A percentile compares a stretch with the other conserved stretches of the same genome.
These are phyloP conservation scores for Chloropicon primus DNA, from an alignment of 139 green algal genomes.

Conservation along the genomic window DNA sequence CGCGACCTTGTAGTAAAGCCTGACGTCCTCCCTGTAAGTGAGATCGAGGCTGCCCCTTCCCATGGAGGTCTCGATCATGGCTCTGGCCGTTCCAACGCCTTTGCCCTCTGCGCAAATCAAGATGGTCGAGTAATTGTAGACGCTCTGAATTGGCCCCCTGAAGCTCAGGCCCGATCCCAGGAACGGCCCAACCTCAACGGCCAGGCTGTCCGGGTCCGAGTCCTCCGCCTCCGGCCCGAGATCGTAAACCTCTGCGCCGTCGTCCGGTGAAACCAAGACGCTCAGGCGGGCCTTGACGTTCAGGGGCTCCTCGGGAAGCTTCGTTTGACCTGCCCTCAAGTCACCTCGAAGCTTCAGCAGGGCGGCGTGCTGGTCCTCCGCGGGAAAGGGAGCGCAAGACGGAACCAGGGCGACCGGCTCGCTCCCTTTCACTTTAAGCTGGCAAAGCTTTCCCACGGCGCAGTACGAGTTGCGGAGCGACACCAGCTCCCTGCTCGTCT, in stretches of 20 bases:
- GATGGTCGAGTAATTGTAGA: constrained; percentile 52
- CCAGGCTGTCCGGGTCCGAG: constrained; percentile 5
- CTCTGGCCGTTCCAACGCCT: constrained; percentile 46
- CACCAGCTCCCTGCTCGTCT: constrained; percentile 61
- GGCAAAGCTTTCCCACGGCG: constrained; percentile 40
- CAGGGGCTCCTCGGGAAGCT: constrained; percentile 24
- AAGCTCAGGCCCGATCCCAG: constrained; percentile 44
- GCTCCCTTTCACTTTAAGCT: constrained; percentile 45
- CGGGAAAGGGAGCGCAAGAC: constrained; percentile 23
- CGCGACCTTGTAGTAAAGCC: constrained; percentile 61
- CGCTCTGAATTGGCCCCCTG: constrained; percentile 24
- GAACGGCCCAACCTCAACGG: constrained; percentile 55
- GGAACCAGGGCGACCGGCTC: constrained; percentile 29
- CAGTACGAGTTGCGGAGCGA: constrained; percentile 63
- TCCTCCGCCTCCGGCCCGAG: constrained; percentile 17
- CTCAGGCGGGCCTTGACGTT: neutral
- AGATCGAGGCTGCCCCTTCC: constrained; percentile 36
- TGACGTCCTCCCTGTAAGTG: constrained; percentile 32
- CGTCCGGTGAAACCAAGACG: constrained; percentile 34
- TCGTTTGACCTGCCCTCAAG: constrained; percentile 49
- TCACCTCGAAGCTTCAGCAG: constrained; percentile 51
- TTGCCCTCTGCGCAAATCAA: constrained; percentile 39
- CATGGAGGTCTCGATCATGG: constrained; percentile 40
- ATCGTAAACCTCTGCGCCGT: constrained; percentile 45
- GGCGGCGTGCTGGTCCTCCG: constrained; percentile 27